Base-by-base conservation (phyloP, 2,329 filamentous ascomycete genomes). In the Cytospora chrysosperma region DNA sequence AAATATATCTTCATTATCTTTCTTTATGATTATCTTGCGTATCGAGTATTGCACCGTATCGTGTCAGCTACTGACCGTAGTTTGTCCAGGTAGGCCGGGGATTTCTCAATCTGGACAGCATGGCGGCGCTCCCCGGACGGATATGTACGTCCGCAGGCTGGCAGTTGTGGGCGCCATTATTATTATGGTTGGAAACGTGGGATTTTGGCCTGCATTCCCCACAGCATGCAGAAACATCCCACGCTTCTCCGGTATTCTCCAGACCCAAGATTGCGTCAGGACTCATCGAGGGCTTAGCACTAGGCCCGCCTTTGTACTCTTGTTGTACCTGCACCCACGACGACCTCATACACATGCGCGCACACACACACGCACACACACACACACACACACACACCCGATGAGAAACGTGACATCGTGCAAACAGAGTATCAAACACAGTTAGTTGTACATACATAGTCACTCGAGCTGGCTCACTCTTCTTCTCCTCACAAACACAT, bases 231-330 rank as follows among this genome's bases (percentile, higher is more conserved):
- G 37, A 34, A 32, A 47, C 61, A 65, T 65, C 64, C 64, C 64
- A 60, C 64, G 64, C 56, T 63, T 65, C 64, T 65, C 64, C 64
- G 63, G 60, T 43, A 56, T 63, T 65, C 63, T 65, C 63, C 63
- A 65, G 64, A 63, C 61, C 56, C 52, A 63, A 60, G 49, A 65
- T 65, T 65, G 64, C 64, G 64, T 63, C 64, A 65, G 56, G 63
- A 50, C 61, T 10, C 37, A 43, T 19, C 2, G 37, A 13, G 5
- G 15, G 3, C 32, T 37, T 13, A 3, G 37, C 12, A 43, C 17
- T 43, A n/a, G 19, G n/a, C n/a, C 6, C 40, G 27, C 26, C 34
- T 21, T 50, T 59, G 63, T 65, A 65, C 60, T n/a, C 47, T 37
- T 26, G n/a, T 34, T 47, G 63, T 65, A 65, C 61, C 60, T 47